Evolutionary conservation across 2,329 filamentous ascomycete genomes (phyloP), one percentile per base, ranked within the genome.

Genomic region (Aspergillus pseudotamarii): DNA sequence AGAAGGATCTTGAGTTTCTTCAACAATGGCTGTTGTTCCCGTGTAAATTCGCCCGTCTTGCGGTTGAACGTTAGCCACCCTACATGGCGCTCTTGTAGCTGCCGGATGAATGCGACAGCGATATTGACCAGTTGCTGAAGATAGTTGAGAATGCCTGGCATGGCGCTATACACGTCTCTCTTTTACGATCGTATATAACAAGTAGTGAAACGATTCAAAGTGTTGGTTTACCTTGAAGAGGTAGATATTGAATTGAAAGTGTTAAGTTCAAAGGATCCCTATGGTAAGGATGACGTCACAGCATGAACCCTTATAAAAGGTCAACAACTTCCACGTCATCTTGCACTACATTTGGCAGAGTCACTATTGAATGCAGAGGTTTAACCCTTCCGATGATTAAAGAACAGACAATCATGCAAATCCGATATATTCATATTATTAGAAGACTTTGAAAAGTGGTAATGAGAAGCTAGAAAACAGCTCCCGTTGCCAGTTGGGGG

Each of bases 1-100:
- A 81, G 28, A 4, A 80, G 65, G 6, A 82, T 68, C 63, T 79
- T 80, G 21, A 80, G 23, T 58, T 81, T 81, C 68, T 81, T 79
- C 60, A 69, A 68, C 23, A 81, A 68, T 0, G 77, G 71, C 59
- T 80, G 75, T 61, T 81, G 73, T 64, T 82, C 78, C 26, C 78
- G 76, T 60, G 74, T 74, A 28, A 74, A 68, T 62, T 71, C 62
- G 12, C 76, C 76, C 0, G 74, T 78, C 72, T 78, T 74, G 46
- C 74, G 71, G 41, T 73, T 68, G 14, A 75, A 59, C 1, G 72
- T 76, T 43, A 67, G 61, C 74, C 74, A 76, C 58, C 75, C 73
- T 19, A 75, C 60, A 60, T 76, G 69, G 23, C 73, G 64, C 48
- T 72, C 75, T 64, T 76, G 71, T 53, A 73, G 58, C 61, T 66